Evolutionary conservation across 73 alveolate genomes (phyloP), one percentile per base, ranked within the genome.

Genomic region (Blepharisma stoltei): DNA sequence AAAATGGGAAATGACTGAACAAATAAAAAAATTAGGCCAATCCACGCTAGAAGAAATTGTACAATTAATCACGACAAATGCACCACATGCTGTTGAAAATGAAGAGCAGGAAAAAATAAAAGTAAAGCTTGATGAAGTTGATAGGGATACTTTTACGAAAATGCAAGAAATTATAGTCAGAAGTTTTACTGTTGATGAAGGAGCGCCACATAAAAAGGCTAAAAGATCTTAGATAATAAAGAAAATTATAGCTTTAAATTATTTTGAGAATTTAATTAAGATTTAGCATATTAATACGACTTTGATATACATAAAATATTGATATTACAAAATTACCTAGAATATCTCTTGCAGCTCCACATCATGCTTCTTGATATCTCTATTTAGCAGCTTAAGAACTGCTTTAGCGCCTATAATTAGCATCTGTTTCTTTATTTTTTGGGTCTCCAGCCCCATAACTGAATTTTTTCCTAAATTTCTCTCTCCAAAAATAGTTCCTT

Each of bases 11-110:
- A 70, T 87, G 71, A 75, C 89, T 6, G 94, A 83, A 14, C 54
- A 73, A 23, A 91, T 87, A 14, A 83, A 76, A 50, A 79, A 71
- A 53, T 75, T 87, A 6, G 55, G 76, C 43, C 84, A 78, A 25
- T 83, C 79, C 69, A 76, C 77, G 6, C 54, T 87, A 55, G 85
- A 85, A 6, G n/a, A 84, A 47, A 81, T 84, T 71, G 92, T 84
- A 6, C 55, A 54, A 8, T 11, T 79, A 6, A 67, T 84, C 7
- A 45, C 65, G 67, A 6, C 7, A 47, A 18, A 78, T 6, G 52
- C 46, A 14, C 86, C 87, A 14, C 27, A 55, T 0, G 14, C 90
- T 0, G 46, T 78, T 14, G 70, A 68, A 20, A 78, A 78, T 9
- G 6, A 54, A 14, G 86, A 83, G 5, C n/a, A 83, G 37, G 90